These are phyloP conservation scores for Lumnitzera racemosa DNA, from an alignment of 345 rosid genomes.

Conservation along the genomic window DNA sequence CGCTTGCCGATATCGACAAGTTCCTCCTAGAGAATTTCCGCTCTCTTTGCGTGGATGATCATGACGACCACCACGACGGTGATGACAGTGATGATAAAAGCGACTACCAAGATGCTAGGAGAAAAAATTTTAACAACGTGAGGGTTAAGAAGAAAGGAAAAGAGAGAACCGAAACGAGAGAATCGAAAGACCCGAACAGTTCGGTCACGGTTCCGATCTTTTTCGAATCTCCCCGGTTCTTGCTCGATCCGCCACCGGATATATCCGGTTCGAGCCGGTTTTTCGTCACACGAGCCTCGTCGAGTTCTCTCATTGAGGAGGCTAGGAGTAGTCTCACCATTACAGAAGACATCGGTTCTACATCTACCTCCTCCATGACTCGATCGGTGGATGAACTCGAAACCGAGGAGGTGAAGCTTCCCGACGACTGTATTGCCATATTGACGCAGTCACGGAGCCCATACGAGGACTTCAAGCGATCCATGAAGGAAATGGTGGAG, in stretches of 20 bases:
- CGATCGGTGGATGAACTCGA: neutral
- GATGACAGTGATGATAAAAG: conserved; percentile 9
- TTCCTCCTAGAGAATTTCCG: conserved; percentile 77
- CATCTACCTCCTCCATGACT: conserved; percentile 20
- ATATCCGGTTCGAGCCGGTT: conserved; percentile 36
- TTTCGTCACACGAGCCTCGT: conserved; percentile 32
- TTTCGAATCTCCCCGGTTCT: conserved; percentile 29
- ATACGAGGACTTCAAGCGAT: conserved; percentile 49
- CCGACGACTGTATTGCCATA: conserved; percentile 58
- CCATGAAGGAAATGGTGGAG: conserved; percentile 78
- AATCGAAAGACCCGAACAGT: neutral
- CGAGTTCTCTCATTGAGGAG: conserved; percentile 43
- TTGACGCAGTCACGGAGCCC: conserved; percentile 40
- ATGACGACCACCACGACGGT: conserved; percentile 5
- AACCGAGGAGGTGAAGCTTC: conserved; percentile 17
- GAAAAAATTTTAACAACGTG: neutral
- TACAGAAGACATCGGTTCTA: conserved; percentile 19
- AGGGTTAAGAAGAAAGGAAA: conserved; percentile 1
- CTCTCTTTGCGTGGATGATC: conserved; percentile 59
- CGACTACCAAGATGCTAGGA: conserved; percentile 7
- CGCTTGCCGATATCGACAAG: conserved; percentile 70
- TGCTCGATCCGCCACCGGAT: conserved; percentile 17
- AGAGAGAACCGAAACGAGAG: neutral
- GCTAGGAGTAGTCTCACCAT: conserved; percentile 30
- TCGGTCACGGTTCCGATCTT: neutral